phyloP scores from a whole-genome alignment of 1,284 basidiomycete species.

The Ustilago cynodontis region DNA sequence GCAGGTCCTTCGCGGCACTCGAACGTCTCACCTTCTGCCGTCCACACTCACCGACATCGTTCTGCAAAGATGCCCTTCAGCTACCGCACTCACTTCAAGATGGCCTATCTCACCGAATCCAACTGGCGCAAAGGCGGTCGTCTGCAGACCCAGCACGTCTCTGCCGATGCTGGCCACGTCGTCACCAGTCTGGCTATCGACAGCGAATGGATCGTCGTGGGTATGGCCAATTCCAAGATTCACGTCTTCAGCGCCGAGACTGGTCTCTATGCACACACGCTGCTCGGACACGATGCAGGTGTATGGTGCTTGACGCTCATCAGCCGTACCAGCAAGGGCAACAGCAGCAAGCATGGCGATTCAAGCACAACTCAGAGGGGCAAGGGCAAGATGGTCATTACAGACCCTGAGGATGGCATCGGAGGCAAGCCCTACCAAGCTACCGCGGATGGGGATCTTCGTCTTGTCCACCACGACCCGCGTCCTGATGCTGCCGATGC shows the following conservation, averaged over 20 bases:
- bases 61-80: conserved; percentile 72
- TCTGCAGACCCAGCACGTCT: conserved; percentile 79
- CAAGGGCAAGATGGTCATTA: conserved; percentile 56
- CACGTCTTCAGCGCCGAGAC: conserved; percentile 87
- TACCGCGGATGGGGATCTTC: conserved; percentile 51
- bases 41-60: conserved; percentile 30
- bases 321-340: conserved; percentile 37
- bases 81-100: conserved; percentile 81
- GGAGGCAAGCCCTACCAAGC: conserved; percentile 51
- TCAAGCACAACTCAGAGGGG: conserved; percentile 15
- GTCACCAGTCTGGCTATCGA: conserved; percentile 90
- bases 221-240: conserved; percentile 87
- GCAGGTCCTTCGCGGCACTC: conserved; percentile 27
- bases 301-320: conserved; percentile 91
- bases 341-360: conserved; percentile 6
- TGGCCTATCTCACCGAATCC: conserved; percentile 80
- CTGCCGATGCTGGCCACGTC: conserved; percentile 76
- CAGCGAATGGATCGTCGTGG: conserved; percentile 86
- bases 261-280: conserved; percentile 81
- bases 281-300: conserved; percentile 86
- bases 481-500: conserved; percentile 48
- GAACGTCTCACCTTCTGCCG: conserved; percentile 13
- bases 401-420: conserved; percentile 49
- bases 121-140: conserved; percentile 88
- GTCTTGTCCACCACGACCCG: conserved; percentile 57